Evolutionary conservation across 495 filamentous ascomycete genomes (phyloP), one percentile per base, ranked within the genome.

Genomic region (Penicillium arizonense): DNA sequence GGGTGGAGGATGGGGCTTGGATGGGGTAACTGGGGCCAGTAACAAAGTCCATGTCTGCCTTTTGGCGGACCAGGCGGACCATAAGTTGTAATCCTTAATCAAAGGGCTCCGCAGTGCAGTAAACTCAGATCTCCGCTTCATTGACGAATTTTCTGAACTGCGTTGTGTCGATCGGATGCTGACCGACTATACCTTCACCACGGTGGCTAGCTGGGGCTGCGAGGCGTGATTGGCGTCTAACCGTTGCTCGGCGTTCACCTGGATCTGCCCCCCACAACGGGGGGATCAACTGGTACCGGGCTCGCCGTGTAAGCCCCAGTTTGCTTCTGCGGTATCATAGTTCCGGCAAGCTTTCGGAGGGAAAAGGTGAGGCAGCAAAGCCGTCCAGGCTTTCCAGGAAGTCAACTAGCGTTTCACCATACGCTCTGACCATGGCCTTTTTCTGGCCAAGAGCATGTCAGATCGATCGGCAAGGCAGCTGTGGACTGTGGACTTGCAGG

Each of bases 51-150:
- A 23, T n/a, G 28, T 30, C 28, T 45, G 43, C 30, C 43, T 45
- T 47, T 47, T 47, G 23, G 33, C 44, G 44, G 20, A 47, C 44
- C 44, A 14, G 23, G 21, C 20, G 14, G 34, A 45, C 24, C 34
- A 21, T 38, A 23, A 34, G 20, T 20, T 47, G 46, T 37, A 20
- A 41, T 26, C 41, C 24, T 18, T 46, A 58, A 16, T 47, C 35
- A 47, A 44, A 26, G 18, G 33, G 43, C 23, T 28, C 36, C 37
- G 7, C 32, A 32, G 20, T 18, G 21, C 34, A 50, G 14, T 39
- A 58, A 58, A 58, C 44, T 41, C 32, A 44, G 48, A 42, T 37
- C 54, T 56, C 58, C 54, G 58, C 54, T 57, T 56, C 38, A 57
- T 57, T 54, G 37, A 57, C 39, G 55, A 36, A 20, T 8, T 30